These are phyloP conservation scores for Clavispora fructus DNA, from an alignment of 805 yeast genomes.

Conservation along the genomic window DNA sequence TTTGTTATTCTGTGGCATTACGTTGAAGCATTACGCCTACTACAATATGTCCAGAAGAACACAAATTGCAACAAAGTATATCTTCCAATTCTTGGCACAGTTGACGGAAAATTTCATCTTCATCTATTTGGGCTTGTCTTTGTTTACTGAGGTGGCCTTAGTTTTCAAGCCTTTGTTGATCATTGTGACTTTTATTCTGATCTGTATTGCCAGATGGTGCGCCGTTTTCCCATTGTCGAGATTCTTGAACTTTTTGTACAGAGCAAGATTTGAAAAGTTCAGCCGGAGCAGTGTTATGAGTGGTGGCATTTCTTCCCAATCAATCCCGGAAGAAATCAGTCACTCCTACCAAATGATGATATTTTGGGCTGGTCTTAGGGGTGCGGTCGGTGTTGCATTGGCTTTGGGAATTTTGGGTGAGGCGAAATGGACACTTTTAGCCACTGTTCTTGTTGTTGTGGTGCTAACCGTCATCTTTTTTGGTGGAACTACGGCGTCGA, in stretches of 20 bases:
- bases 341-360: constrained; percentile 97
- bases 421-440: constrained; percentile 78
- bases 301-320: constrained; percentile 38
- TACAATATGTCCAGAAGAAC: constrained; percentile 96
- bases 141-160: constrained; percentile 93
- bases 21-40: constrained; percentile 94
- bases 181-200: constrained; percentile 81
- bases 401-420: constrained; percentile 98
- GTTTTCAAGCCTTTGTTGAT: constrained; percentile 92
- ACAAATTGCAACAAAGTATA: constrained; percentile 92
- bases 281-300: constrained; percentile 20
- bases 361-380: constrained; percentile 98
- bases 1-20: constrained; percentile 90
- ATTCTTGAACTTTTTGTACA: constrained; percentile 72
- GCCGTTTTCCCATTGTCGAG: constrained; percentile 93
- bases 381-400: constrained; percentile 98
- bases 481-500: constrained; percentile 98
- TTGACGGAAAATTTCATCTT: constrained; percentile 94
- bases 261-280: constrained; percentile 47
- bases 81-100: constrained; percentile 91
- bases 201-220: constrained; percentile 94
- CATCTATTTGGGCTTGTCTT: constrained; percentile 87
- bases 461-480: constrained; percentile 92
- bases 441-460: constrained; percentile 94
- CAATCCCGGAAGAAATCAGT: constrained; percentile 81